Conservation (phyloP, 2,329 filamentous ascomycete genomes). For the Coleophoma eucalyptorum region DNA sequence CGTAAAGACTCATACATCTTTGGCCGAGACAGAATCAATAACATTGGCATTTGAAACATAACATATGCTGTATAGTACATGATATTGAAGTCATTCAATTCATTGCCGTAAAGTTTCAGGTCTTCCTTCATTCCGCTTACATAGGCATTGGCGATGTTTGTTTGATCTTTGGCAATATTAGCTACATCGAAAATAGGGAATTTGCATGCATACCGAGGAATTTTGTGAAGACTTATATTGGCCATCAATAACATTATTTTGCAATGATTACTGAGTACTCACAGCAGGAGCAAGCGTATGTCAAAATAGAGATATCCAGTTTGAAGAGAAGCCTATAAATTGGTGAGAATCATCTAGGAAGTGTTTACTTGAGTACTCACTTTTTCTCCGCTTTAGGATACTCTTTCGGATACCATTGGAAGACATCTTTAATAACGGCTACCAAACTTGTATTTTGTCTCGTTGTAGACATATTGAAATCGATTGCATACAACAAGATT, state of each 20-base stretch:
- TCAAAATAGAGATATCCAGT: constrained; percentile 35
- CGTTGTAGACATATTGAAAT: not conserved
- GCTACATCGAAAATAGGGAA: not conserved
- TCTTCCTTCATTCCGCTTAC: constrained; percentile 41
- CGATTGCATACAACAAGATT: too few relatives aligned
- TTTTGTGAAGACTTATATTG: not conserved
- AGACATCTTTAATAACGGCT: constrained; percentile 11
- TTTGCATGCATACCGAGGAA: not conserved
- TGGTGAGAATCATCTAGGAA: too few relatives aligned
- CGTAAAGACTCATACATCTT: constrained; percentile 12
- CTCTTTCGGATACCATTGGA: constrained; percentile 29
- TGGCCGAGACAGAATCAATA: constrained; percentile 8
- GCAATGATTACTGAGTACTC: constrained; percentile 9
- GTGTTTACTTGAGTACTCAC: constrained; percentile 27
- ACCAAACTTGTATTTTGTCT: not conserved
- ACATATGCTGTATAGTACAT: constrained; percentile 12
- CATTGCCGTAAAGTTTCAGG: constrained; percentile 37
- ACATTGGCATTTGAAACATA: constrained; percentile 8
- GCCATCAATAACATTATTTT: constrained; percentile 2
- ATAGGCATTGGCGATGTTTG: constrained; percentile 18
- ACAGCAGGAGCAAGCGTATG: constrained; percentile 37
- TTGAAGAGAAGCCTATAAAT: constrained; percentile 18
- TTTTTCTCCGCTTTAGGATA: constrained; percentile 32
- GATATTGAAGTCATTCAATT: constrained; percentile 26
- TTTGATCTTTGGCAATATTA: constrained; percentile 4